Percentiles rank a stretch among this genome's conserved stretches.
These are phyloP conservation scores for Cercospora citrullina DNA, from an alignment of 2,329 filamentous ascomycete species.

Conservation along the genomic window DNA sequence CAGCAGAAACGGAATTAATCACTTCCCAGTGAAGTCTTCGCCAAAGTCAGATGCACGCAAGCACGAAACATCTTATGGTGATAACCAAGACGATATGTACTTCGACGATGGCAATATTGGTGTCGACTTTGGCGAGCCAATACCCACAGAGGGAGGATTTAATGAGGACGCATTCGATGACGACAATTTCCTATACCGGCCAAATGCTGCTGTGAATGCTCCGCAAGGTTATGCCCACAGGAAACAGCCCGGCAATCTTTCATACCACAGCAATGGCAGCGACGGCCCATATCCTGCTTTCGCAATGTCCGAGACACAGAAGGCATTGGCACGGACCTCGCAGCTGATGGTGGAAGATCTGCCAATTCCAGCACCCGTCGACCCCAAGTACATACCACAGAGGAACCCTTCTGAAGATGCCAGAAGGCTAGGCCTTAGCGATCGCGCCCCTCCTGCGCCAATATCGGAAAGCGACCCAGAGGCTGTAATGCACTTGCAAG, in stretches of 20 bases:
- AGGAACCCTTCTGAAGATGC: conserved; percentile 39
- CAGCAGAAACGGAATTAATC: not conserved
- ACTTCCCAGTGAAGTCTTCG: conserved; percentile 1
- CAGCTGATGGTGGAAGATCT: conserved; percentile 37
- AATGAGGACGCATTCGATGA: conserved; percentile 44
- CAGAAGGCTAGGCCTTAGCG: conserved; percentile 35
- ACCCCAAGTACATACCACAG: conserved; percentile 36
- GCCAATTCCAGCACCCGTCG: conserved; percentile 30
- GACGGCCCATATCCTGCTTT: conserved; percentile 39
- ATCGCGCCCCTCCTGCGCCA: conserved; percentile 55
- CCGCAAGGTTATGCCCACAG: conserved; percentile 22
- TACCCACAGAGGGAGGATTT: conserved; percentile 19
- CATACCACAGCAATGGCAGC: conserved; percentile 18
- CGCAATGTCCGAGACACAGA: conserved; percentile 33
- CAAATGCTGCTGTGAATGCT: conserved; percentile 18
- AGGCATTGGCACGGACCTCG: conserved; percentile 30
- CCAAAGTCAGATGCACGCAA: not conserved
- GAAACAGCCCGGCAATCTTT: conserved; percentile 24
- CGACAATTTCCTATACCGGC: conserved; percentile 28
- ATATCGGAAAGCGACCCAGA: conserved; percentile 41
- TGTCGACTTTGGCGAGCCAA: conserved; percentile 28
- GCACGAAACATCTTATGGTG: not conserved
- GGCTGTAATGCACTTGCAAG: conserved; percentile 48
- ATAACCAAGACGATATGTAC: conserved; percentile 38
- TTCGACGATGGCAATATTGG: conserved; percentile 42